Base-by-base conservation (phyloP, 441 rosid genomes). In the Daphne laureola region DNA sequence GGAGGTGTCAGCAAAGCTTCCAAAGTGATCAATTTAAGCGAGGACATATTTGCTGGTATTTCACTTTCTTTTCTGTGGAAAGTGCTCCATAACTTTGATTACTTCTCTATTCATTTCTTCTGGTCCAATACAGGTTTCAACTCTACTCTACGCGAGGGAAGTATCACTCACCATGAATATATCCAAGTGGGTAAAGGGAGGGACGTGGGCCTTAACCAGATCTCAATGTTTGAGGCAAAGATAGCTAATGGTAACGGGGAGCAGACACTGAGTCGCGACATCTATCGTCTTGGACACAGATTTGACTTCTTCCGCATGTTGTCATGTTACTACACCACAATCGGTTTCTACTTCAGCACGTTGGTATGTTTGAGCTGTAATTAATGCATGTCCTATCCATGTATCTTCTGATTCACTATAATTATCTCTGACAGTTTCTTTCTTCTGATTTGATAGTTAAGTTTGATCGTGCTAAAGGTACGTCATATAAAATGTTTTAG, bases 1-100 rank as follows among this genome's bases (percentile, higher is more conserved):
- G 98, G 97, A 11, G 98, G 98, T 61, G 78, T 93, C 61, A 89
- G 98, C 73, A 89, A 93, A 76, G 98, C 98, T 67, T 93, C 98
- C 41, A 87, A 75, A 70, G 85, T 86, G 56, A 80, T 93, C 78
- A 93, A 90, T 74, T 73, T 93, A 67, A 89, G 97, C 70, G 98
- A 93, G 77, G 99, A 93, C 79, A 87, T 93, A 72, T 93, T 90
- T 79, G 88, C 87, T 61, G 87, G 91, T 63, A 80, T 41, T 65
- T 35, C 12, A 27, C 50, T 44, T 14, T 43, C 25, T 23, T 52
- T 60, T 31, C 38, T 31, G 38, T 31, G 9, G 1, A 14, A 26
- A 52, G n/a, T 44, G n/a, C 14, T 12, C 57, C 14, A 9, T 31
- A 14, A 31, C n/a, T 27, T 12, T 46, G 43, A 50, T 67, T 63